A percentile compares a stretch with the other conserved stretches of the same genome.
These are phyloP conservation scores for Hypoxylon sp. DNA, from an alignment of 2,329 filamentous ascomycete genomes.

Conservation along the genomic window DNA sequence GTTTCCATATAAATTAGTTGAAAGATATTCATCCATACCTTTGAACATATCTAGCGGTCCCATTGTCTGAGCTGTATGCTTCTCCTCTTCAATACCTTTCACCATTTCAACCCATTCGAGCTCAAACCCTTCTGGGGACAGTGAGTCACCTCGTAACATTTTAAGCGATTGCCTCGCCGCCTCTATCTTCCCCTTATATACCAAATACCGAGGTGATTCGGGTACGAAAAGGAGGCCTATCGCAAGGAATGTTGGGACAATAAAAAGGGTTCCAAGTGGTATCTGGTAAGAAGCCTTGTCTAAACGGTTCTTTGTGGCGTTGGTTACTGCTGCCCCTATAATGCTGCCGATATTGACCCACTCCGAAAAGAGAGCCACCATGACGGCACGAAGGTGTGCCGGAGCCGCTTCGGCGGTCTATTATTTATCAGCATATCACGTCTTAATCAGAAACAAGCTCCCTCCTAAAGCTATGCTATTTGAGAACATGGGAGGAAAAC, in stretches of 20 bases:
- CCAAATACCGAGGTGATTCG: constrained; percentile 62
- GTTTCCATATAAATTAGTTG: background rate
- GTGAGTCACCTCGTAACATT: constrained; percentile 51
- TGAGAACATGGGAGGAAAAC: background rate
- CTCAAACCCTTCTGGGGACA: constrained; percentile 54
- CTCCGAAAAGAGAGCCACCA: constrained; percentile 63
- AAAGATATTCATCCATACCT: constrained; percentile 38
- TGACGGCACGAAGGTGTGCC: constrained; percentile 64
- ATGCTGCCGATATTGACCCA: constrained; percentile 66
- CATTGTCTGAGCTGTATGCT: constrained; percentile 52
- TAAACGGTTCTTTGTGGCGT: constrained; percentile 57
- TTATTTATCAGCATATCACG: constrained; percentile 13
- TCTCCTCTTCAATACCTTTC: constrained; percentile 58
- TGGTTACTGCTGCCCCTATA: constrained; percentile 61
- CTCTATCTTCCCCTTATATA: constrained; percentile 53
- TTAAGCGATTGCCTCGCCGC: constrained; percentile 53
- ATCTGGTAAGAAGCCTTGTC: constrained; percentile 62
- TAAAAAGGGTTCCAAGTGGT: constrained; percentile 61
- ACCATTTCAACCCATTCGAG: constrained; percentile 60
- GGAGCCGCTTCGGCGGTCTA: constrained; percentile 63
- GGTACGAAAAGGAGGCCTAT: constrained; percentile 63
- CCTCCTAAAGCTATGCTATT: background rate
- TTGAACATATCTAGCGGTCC: constrained; percentile 58
- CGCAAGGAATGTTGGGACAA: constrained; percentile 64
- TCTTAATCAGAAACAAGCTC: background rate